Evolutionary conservation across 2,329 filamentous ascomycete species (phyloP).

Genomic region (Laburnicola sp.): DNA sequence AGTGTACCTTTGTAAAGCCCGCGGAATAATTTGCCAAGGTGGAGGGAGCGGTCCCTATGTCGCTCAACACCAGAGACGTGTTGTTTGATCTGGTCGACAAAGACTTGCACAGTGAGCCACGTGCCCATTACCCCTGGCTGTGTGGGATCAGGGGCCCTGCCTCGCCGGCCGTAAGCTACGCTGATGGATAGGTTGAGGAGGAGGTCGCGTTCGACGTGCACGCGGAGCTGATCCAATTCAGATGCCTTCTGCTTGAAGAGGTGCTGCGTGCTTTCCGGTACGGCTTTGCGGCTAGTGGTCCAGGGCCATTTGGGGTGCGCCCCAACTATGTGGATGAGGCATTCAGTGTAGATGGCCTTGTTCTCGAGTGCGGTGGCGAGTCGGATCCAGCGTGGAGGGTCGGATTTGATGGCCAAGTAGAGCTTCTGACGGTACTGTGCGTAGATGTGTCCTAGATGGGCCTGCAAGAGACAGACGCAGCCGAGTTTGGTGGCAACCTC

Average conservation of each 20-base stretch:
- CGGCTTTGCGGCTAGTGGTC: slow-evolving; percentile 10
- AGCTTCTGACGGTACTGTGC: slow-evolving; percentile 29
- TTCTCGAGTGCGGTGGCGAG: slow-evolving; percentile 34
- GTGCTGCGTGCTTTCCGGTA: slow-evolving; percentile 12
- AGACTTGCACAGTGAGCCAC: slow-evolving; percentile 36
- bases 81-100: slow-evolving; percentile 33
- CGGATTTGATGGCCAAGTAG: slow-evolving; percentile 33
- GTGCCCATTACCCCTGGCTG: slow-evolving; percentile 18
- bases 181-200: slow-evolving; percentile 31
- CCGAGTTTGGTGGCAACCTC: slow-evolving; percentile 28
- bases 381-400: slow-evolving; percentile 39
- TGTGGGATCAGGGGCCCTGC: slow-evolving; percentile 5
- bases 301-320: slow-evolving; percentile 30
- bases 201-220: slow-evolving; percentile 28
- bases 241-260: slow-evolving; percentile 21
- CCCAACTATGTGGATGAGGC: slow-evolving; percentile 43
- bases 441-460: slow-evolving; percentile 28
- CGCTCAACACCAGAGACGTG: slow-evolving; percentile 20
- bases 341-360: slow-evolving; percentile 40
- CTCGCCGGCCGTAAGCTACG: slow-evolving; percentile 6
- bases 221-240: slow-evolving; percentile 17
- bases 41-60: slow-evolving; percentile 1
- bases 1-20: slow-evolving; percentile 31
- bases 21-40: slow-evolving; percentile 32
- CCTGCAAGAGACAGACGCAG: slow-evolving; percentile 25